Conservation (phyloP, 116 monocot species). For the Posidonia oceanica region DNA sequence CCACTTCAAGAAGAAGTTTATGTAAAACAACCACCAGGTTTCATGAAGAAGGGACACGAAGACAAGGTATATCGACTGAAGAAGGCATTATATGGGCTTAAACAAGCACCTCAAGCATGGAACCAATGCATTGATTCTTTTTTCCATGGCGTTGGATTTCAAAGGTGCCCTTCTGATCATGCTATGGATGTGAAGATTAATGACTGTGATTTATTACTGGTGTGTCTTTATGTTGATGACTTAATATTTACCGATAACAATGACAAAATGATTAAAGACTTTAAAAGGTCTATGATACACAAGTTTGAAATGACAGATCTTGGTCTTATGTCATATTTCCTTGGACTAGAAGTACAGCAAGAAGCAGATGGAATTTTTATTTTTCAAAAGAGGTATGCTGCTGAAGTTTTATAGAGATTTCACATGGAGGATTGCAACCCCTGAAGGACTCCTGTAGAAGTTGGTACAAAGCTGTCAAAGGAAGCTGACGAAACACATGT, state of each 20-base stretch:
- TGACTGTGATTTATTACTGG: background rate
- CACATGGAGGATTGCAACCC: background rate
- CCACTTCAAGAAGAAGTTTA: slow-evolving; percentile 7
- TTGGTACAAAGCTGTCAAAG: background rate
- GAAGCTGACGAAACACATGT: background rate
- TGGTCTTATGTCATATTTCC: slow-evolving; percentile 4
- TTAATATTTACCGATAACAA: background rate
- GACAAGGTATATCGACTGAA: slow-evolving; percentile 3
- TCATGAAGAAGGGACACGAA: background rate
- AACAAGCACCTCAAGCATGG: slow-evolving; percentile 10
- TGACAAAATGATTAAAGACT: background rate
- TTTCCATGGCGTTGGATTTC: background rate
- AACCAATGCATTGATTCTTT: slow-evolving; percentile 1
- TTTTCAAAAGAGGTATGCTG: background rate
- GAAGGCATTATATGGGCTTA: slow-evolving; percentile 12
- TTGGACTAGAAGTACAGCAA: slow-evolving; percentile 6
- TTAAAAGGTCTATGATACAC: background rate
- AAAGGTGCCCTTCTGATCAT: background rate
- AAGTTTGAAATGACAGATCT: slow-evolving; percentile 11
- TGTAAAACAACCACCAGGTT: slow-evolving; percentile 12
- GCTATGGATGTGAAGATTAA: background rate
- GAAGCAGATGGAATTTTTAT: slow-evolving; percentile 5
- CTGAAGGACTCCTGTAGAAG: background rate
- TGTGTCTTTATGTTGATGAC: background rate
- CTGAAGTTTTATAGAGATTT: background rate